These are phyloP conservation scores for Karstenula rhodostoma DNA, from an alignment of 2,329 filamentous ascomycete species.

Conservation along the genomic window DNA sequence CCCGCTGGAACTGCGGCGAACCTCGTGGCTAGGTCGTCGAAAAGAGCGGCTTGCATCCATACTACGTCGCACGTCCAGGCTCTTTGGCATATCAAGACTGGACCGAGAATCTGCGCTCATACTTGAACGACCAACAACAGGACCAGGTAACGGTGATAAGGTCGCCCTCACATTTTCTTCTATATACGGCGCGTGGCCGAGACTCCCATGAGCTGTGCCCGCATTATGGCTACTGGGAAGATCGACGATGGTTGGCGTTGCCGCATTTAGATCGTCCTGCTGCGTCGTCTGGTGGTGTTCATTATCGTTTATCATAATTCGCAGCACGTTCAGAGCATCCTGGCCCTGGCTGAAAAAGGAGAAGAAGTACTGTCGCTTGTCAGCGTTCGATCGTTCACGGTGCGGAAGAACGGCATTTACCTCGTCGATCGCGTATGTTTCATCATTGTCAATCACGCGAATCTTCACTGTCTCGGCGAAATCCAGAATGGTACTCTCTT, in stretches of 20 bases:
- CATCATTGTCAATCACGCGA: conserved; percentile 89
- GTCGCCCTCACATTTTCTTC: conserved; percentile 54
- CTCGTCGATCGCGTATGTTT: conserved; percentile 95
- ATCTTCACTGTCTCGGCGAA: conserved; percentile 95
- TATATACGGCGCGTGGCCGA: conserved; percentile 38
- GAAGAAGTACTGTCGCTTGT: conserved; percentile 79
- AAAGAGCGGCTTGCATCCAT: conserved; percentile 63
- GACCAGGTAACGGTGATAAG: conserved; percentile 51
- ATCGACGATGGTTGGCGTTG: conserved; percentile 24
- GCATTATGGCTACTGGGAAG: conserved; percentile 22
- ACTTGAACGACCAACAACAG: conserved; percentile 44
- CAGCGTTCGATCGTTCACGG: not conserved
- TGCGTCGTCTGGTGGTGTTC: conserved; percentile 48
- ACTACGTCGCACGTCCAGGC: conserved; percentile 52
- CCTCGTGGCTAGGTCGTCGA: conserved; percentile 40
- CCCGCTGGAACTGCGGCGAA: conserved; percentile 69
- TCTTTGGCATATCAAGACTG: conserved; percentile 47
- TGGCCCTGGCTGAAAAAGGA: conserved; percentile 89
- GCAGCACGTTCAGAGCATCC: conserved; percentile 82
- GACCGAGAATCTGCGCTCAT: conserved; percentile 56
- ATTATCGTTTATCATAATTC: conserved; percentile 73
- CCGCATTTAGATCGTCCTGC: conserved; percentile 20
- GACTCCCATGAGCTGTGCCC: conserved; percentile 26
- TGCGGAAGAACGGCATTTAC: conserved; percentile 55
- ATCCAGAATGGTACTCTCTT: conserved; percentile 88